A percentile compares a stretch with the other conserved stretches of the same genome.
phyloP scores from a whole-genome alignment of 352 stramenopile species.

The Phytophthora ohioensis region DNA sequence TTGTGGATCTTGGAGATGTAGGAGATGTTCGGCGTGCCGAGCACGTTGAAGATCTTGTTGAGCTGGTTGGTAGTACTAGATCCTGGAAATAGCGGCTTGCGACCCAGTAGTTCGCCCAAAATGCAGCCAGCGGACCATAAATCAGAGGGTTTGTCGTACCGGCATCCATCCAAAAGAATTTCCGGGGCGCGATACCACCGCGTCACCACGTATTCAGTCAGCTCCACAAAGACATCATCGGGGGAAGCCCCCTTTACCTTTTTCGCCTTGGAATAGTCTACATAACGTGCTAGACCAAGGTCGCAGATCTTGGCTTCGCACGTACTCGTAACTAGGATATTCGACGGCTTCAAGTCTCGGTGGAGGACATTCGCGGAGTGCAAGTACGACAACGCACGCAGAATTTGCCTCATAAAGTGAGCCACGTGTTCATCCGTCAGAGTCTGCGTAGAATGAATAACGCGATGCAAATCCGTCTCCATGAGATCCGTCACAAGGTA shows the following conservation, averaged over 20 bases:
- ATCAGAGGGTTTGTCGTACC: conserved; percentile 82
- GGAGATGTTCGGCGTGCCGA: conserved; percentile 86
- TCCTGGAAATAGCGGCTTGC: conserved; percentile 97
- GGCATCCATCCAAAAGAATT: conserved; percentile 91
- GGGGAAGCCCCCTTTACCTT: conserved; percentile 40
- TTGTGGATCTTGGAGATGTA: conserved; percentile 78
- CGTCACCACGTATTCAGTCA: conserved; percentile 87
- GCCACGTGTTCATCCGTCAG: conserved; percentile 93
- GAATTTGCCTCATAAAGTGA: conserved; percentile 97
- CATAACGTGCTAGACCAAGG: conserved; percentile 91
- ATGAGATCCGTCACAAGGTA: conserved; percentile 98
- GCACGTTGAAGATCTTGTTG: conserved; percentile 95
- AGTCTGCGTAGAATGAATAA: conserved; percentile 93
- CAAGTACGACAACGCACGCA: conserved; percentile 96
- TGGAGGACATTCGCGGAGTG: conserved; percentile 98
- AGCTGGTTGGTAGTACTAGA: conserved; percentile 97
- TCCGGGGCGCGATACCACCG: conserved; percentile 89
- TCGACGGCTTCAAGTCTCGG: conserved; percentile 96
- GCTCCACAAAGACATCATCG: conserved; percentile 59
- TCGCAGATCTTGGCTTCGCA: conserved; percentile 97
- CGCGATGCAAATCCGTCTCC: conserved; percentile 93
- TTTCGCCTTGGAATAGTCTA: conserved; percentile 70
- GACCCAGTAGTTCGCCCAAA: conserved; percentile 95
- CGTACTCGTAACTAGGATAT: conserved; percentile 97
- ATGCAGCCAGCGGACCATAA: conserved; percentile 95